Evolutionary conservation across 805 yeast genomes (phyloP).

Genomic region (Metschnikowia shivogae): DNA sequence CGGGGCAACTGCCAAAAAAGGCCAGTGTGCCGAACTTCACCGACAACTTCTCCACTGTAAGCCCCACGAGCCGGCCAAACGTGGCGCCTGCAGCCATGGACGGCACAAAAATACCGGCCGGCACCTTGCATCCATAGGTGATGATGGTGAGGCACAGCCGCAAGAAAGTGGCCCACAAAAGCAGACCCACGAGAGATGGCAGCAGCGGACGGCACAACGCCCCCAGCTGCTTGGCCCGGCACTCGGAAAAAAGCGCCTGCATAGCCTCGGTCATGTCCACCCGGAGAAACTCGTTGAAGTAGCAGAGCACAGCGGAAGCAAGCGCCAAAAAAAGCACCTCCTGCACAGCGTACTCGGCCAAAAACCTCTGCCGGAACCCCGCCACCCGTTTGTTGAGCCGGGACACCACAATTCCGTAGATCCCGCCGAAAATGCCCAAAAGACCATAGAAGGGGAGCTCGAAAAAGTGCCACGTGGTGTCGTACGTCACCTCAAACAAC

Average conservation of each 20-base stretch:
- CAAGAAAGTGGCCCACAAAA: constrained; percentile 65
- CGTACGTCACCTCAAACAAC: constrained; percentile 85
- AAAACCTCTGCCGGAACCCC: constrained; percentile 67
- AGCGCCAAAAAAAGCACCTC: constrained; percentile 70
- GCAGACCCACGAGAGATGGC: constrained; percentile 44
- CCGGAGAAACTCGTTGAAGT: constrained; percentile 74
- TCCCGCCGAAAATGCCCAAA: constrained; percentile 87
- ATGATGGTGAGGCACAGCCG: constrained; percentile 71
- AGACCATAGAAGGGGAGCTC: constrained; percentile 79
- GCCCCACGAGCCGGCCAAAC: constrained; percentile 83
- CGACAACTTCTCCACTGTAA: constrained; percentile 51
- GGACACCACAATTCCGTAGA: constrained; percentile 76
- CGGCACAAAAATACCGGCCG: constrained; percentile 97
- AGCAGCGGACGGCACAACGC: constrained; percentile 35
- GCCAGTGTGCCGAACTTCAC: constrained; percentile 31
- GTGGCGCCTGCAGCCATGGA: constrained; percentile 97
- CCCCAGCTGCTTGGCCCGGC: constrained; percentile 47
- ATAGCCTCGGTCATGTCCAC: constrained; percentile 94
- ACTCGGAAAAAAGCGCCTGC: constrained; percentile 85
- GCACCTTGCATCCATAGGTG: constrained; percentile 90
- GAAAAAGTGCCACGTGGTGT: constrained; percentile 77
- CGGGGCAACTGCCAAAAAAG: constrained; percentile 30
- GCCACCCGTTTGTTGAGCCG: constrained; percentile 73
- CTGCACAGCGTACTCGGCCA: constrained; percentile 53
- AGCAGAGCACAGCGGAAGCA: constrained; percentile 72